A percentile compares a stretch with the other conserved stretches of the same genome.
phyloP scores from a whole-genome alignment of 179 eudicot species.

The Carnegiea gigantea region DNA sequence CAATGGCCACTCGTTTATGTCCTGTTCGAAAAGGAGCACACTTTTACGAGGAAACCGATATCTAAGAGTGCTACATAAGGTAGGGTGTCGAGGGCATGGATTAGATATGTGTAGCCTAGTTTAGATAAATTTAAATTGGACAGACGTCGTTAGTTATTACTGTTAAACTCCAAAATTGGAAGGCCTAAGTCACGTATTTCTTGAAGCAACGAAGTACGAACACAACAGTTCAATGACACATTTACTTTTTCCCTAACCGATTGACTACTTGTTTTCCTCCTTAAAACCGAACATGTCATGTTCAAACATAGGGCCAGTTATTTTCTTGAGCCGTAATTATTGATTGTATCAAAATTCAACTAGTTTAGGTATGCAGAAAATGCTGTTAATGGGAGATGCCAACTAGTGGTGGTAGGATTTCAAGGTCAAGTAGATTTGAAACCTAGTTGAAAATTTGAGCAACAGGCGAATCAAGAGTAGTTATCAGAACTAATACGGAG shows the following conservation, averaged over 20 bases:
- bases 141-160: background rate
- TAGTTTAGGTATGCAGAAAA: background rate
- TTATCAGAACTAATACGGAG: too few species aligned
- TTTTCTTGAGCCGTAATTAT: background rate
- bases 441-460: background rate
- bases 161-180: background rate
- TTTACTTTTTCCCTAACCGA: too few species aligned
- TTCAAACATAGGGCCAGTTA: background rate
- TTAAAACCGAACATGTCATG: background rate
- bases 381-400: background rate
- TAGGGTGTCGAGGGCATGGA: too few species aligned
- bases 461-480: too few species aligned
- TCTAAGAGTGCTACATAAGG: background rate
- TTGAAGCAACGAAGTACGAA: too few species aligned
- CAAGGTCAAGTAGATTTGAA: background rate
- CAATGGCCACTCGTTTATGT: conserved; percentile 42
- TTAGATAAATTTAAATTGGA: background rate
- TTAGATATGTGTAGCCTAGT: background rate
- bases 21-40: conserved; percentile 24
- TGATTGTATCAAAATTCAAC: background rate
- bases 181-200: too few species aligned
- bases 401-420: background rate
- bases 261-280: background rate
- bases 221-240: background rate
- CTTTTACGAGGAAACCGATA: background rate